Evolutionary conservation across 352 stramenopile genomes (phyloP).

Genomic region (Phytopythium boreale): DNA sequence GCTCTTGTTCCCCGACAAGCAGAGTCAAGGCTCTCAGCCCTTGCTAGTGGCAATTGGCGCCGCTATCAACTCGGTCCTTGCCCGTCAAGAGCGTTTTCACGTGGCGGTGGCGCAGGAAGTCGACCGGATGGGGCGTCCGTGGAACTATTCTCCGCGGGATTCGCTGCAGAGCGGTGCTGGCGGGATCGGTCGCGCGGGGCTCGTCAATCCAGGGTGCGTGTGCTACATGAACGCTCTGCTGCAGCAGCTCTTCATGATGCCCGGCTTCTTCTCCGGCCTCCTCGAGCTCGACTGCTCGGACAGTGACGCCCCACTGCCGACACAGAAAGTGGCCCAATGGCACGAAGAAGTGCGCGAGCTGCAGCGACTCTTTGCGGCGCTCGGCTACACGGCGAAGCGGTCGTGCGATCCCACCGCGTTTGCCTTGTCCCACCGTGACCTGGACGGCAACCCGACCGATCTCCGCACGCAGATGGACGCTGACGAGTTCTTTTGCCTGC

Average conservation of each 20-base stretch:
- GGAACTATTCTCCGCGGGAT: slow-evolving; percentile 53
- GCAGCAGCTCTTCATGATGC: slow-evolving; percentile 93
- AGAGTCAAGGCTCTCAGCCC: background rate
- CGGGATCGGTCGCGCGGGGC: slow-evolving; percentile 57
- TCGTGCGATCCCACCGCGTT: slow-evolving; percentile 65
- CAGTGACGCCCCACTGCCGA: background rate
- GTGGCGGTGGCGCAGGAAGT: slow-evolving; percentile 20
- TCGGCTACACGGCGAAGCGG: slow-evolving; percentile 41
- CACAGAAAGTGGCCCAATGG: slow-evolving; percentile 12
- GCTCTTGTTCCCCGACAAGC: background rate
- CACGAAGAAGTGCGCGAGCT: slow-evolving; percentile 58
- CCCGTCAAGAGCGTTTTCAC: slow-evolving; percentile 23
- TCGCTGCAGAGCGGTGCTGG: slow-evolving; percentile 27
- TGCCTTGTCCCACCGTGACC: slow-evolving; percentile 59
- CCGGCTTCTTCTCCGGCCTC: slow-evolving; percentile 51
- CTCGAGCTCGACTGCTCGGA: slow-evolving; percentile 30
- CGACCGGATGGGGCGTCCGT: slow-evolving; percentile 40
- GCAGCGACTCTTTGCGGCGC: slow-evolving; percentile 62
- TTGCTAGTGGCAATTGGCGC: background rate
- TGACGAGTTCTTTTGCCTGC: slow-evolving; percentile 77
- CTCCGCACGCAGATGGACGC: slow-evolving; percentile 80
- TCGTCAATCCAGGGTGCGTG: slow-evolving; percentile 98
- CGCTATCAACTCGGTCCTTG: slow-evolving; percentile 11
- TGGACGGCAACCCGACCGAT: slow-evolving; percentile 73
- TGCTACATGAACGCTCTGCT: slow-evolving; percentile 99